Conservation (phyloP, 306 rosid genomes). For the Dalbergia cochinchinensis region DNA sequence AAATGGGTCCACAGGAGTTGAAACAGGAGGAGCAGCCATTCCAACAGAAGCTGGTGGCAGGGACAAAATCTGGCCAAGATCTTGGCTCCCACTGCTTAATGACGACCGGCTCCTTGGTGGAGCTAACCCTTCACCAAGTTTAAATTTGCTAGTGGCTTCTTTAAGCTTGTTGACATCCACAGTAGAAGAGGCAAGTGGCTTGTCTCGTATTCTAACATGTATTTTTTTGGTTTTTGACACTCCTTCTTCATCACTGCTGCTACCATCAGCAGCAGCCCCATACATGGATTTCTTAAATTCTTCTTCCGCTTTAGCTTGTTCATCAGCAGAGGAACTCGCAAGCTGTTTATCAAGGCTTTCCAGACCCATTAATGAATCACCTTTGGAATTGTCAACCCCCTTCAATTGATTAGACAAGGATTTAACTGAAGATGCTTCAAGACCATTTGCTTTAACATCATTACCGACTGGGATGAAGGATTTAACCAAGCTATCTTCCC, state of each 20-base stretch:
- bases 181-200: constrained; percentile 70
- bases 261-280: constrained; percentile 80
- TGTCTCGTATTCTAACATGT: constrained; percentile 88
- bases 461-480: constrained; percentile 59
- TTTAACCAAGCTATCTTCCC: constrained; percentile 89
- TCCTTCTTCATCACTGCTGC: constrained; percentile 98
- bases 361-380: constrained; percentile 70
- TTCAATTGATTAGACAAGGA: constrained; percentile 55
- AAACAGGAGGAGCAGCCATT: constrained; percentile 55
- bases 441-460: constrained; percentile 63
- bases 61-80: constrained; percentile 72
- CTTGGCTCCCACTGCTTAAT: constrained; percentile 71
- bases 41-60: constrained; percentile 60
- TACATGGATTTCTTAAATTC: constrained; percentile 96
- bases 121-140: constrained; percentile 77
- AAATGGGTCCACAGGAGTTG: constrained; percentile 78
- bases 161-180: constrained; percentile 94
- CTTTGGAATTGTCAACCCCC: constrained; percentile 64
- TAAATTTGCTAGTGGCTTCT: constrained; percentile 93
- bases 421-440: constrained; percentile 56
- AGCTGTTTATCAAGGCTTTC: constrained; percentile 68
- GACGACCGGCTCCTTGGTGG: constrained; percentile 84
- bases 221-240: constrained; percentile 78
- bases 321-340: constrained; percentile 67
- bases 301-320: constrained; percentile 96